Evolutionary conservation across 2,329 filamentous ascomycete species (phyloP).

Genomic region (Mycosphaerella sp.): DNA sequence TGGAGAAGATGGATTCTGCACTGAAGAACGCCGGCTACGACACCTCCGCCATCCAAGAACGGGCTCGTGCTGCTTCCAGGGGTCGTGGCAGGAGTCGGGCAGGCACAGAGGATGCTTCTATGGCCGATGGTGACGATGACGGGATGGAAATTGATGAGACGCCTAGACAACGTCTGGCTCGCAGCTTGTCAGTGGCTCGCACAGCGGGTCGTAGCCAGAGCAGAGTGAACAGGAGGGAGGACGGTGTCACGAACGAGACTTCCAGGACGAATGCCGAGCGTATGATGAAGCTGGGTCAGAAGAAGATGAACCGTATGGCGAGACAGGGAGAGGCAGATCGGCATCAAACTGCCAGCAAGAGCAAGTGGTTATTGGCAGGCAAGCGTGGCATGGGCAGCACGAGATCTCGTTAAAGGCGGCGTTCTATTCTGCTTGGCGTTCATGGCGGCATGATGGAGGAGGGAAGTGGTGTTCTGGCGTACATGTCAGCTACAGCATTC

Average conservation of each 20-base stretch:
- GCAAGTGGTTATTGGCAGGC: conserved; percentile 88
- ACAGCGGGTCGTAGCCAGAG: conserved; percentile 51
- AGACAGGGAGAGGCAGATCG: conserved; percentile 95
- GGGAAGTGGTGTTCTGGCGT: conserved; percentile 6
- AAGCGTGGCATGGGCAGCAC: conserved; percentile 95
- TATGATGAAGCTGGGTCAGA: conserved; percentile 83
- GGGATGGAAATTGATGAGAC: conserved; percentile 63
- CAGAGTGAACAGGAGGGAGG: conserved; percentile 62
- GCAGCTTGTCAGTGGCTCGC: conserved; percentile 60
- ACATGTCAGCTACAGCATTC: too few species aligned
- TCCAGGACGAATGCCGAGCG: conserved; percentile 74
- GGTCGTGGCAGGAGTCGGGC: conserved; percentile 63
- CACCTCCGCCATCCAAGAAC: conserved; percentile 64
- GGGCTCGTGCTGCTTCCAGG: conserved; percentile 62
- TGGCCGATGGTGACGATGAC: conserved; percentile 40
- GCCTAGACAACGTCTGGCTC: conserved; percentile 39
- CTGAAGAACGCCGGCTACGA: conserved; percentile 83
- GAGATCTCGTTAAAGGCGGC: conserved; percentile 17
- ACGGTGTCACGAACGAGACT: conserved; percentile 65
- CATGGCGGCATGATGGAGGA: conserved; percentile 1
- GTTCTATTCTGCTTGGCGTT: conserved; percentile 8
- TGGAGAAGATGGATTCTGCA: conserved; percentile 80
- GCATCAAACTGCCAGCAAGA: conserved; percentile 71
- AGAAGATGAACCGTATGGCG: conserved; percentile 98
- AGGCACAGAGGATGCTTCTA: conserved; percentile 44